Conservation (phyloP, 2,329 filamentous ascomycete species). For the Stagonosporopsis vannaccii region DNA sequence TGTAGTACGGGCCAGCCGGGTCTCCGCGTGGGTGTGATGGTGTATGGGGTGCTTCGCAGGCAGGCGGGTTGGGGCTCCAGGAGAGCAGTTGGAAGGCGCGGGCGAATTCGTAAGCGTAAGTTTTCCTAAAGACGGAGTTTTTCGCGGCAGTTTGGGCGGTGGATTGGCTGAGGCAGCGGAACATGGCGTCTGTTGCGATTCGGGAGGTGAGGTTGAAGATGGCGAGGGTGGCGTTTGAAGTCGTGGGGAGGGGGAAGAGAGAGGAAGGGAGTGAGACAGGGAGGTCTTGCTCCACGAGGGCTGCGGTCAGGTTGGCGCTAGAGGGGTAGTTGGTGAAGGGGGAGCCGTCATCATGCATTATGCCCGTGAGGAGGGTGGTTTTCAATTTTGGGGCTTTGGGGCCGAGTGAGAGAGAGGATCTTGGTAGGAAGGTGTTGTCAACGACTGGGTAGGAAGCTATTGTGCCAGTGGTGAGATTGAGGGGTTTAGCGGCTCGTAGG, state of each 20-base stretch:
- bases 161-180: conserved; percentile 43
- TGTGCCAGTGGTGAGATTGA: conserved; percentile 16
- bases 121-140: conserved; percentile 32
- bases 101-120: conserved; percentile 44
- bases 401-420: conserved; percentile 29
- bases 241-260: conserved; percentile 31
- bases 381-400: conserved; percentile 23
- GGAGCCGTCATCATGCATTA: conserved; percentile 43
- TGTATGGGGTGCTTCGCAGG: conserved; percentile 45
- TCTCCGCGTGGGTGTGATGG: conserved; percentile 37
- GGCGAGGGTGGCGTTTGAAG: conserved; percentile 42
- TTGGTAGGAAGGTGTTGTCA: conserved; percentile 41
- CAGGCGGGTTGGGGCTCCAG: conserved; percentile 39
- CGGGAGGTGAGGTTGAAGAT: conserved; percentile 45
- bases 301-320: conserved; percentile 29
- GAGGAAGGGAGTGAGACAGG: conserved; percentile 16
- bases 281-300: conserved; percentile 23
- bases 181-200: conserved; percentile 40
- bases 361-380: conserved; percentile 36
- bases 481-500: conserved; percentile 31
- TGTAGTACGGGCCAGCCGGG: conserved; percentile 31
- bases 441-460: conserved; percentile 39
- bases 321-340: conserved; percentile 40
- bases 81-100: conserved; percentile 38
- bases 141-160: conserved; percentile 33